phyloP scores from a whole-genome alignment of 192 early-diverging fungal species.

The Pecoramyces ruminantium region DNA sequence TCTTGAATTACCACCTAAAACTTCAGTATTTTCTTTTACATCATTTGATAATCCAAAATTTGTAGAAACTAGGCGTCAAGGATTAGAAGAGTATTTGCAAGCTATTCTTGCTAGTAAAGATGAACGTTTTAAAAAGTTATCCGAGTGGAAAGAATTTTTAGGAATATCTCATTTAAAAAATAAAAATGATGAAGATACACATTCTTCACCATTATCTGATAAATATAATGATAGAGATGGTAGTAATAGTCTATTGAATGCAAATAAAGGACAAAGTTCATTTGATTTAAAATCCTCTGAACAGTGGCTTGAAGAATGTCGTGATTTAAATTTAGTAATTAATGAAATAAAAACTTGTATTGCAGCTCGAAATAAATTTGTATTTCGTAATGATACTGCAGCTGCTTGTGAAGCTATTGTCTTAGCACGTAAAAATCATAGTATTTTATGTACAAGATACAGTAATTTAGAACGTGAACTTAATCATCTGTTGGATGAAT shows the following conservation, averaged over 20 bases:
- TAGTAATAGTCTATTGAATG: too few relatives aligned
- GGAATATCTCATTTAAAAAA: conserved; percentile 32
- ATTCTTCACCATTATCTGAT: conserved; percentile 6
- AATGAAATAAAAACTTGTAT: not conserved
- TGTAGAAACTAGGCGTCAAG: conserved; percentile 54
- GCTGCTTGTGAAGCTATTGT: not conserved
- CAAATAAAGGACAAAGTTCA: not conserved
- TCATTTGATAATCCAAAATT: conserved; percentile 36
- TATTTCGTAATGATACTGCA: not conserved
- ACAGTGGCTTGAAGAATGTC: not conserved
- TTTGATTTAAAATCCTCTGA: not conserved
- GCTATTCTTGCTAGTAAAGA: conserved; percentile 53
- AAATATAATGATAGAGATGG: too few relatives aligned
- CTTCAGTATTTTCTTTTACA: conserved; percentile 32
- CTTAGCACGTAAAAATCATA: not conserved
- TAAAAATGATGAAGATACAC: conserved; percentile 2
- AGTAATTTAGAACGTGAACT: not conserved
- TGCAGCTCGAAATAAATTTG: not conserved
- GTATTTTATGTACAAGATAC: not conserved
- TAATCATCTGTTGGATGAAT: not conserved
- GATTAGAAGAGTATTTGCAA: conserved; percentile 61
- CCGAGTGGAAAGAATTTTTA: conserved; percentile 59
- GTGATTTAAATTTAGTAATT: not conserved
- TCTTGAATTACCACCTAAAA: conserved; percentile 51
- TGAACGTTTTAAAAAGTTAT: conserved; percentile 54